Percentiles rank a stretch among this genome's conserved stretches.
Conservation (phyloP, 2,329 filamentous ascomycete species). For the Fusarium lateritium region DNA sequence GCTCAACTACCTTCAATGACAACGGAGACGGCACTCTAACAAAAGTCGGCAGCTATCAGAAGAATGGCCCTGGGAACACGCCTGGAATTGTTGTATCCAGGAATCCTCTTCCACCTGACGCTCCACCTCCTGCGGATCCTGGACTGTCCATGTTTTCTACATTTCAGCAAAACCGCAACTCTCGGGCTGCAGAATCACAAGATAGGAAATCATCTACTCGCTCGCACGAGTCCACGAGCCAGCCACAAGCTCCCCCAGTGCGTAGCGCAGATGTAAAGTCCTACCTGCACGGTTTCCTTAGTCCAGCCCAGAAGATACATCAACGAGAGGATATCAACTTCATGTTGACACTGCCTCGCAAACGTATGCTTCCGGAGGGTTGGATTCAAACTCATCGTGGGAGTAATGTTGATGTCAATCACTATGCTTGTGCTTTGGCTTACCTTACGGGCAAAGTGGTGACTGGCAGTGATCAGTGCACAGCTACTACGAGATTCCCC, state of each 20-base stretch:
- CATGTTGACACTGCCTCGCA: constrained; percentile 43
- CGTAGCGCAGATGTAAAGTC: constrained; percentile 18
- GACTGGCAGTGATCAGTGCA: constrained; percentile 39
- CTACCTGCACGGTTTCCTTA: constrained; percentile 47
- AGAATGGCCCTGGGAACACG: constrained; percentile 28
- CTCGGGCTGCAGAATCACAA: not conserved
- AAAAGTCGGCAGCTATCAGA: constrained; percentile 48
- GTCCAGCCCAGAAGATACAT: constrained; percentile 35
- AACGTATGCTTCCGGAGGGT: constrained; percentile 44
- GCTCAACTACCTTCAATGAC: constrained; percentile 54
- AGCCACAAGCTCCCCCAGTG: not conserved
- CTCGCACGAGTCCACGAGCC: not conserved
- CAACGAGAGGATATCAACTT: constrained; percentile 45
- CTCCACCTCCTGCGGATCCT: constrained; percentile 40
- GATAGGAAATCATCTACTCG: constrained; percentile 16
- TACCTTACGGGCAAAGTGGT: constrained; percentile 52
- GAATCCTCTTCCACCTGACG: constrained; percentile 41
- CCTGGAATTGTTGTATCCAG: constrained; percentile 52
- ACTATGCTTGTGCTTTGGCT: constrained; percentile 52
- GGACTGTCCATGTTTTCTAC: constrained; percentile 19
- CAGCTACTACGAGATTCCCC: constrained; percentile 16
- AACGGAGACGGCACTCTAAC: constrained; percentile 59
- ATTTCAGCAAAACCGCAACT: constrained; percentile 20
- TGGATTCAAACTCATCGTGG: constrained; percentile 48
- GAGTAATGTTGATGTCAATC: constrained; percentile 32